Evolutionary conservation across 2,329 filamentous ascomycete genomes (phyloP), one percentile per base, ranked within the genome.

Genomic region (Pseudogymnoascus sp.): DNA sequence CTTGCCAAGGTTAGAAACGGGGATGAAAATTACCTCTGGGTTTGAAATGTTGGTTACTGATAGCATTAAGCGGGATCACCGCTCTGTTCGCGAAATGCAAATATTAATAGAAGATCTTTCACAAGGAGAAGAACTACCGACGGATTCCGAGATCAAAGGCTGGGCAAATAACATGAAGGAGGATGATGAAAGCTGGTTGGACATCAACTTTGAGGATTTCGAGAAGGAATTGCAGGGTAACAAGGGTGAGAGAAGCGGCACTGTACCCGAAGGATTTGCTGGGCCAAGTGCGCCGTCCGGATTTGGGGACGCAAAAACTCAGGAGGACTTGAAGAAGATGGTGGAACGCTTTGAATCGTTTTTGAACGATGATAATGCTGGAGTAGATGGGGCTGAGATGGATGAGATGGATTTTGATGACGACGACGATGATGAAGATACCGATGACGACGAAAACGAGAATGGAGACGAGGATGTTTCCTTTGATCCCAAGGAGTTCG

Each of bases 261-360:
- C 60, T n/a, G 61, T 43, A 28, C 63, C 61, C 61, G 65, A 47
- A 16, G 67, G 61, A 30, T 64, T 43, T 58, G 68, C 68, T 64
- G 70, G 68, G 30, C 67, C 69, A 28, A 67, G 69, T 39, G 58
- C 64, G 6, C 65, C 65, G n/a, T 65, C 70, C 50, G 79, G 79
- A 0, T 85, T 90, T 69, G 88, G 87, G 1, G 85, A 91, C 70
- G 76, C 81, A 4, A 78, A 78, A 22, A 83, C 86, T 0, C 86
- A 92, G 69, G 84, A 85, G 4, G 88, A 96, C 70, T 77, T 99
- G 20, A 86, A 88, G 60, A 93, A 93, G 70, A 96, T 97, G 71
- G 94, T 99, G 0, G 88, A 89, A 54, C 84, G 91, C n/a, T 97
- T 99, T 69, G 91, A 97, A 70, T 80, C 88, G 11, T 97, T 99